Evolutionary conservation across 2,329 filamentous ascomycete species (phyloP), one percentile per base, ranked within the genome.

Genomic region (Rhytidhysteron rufulum): DNA sequence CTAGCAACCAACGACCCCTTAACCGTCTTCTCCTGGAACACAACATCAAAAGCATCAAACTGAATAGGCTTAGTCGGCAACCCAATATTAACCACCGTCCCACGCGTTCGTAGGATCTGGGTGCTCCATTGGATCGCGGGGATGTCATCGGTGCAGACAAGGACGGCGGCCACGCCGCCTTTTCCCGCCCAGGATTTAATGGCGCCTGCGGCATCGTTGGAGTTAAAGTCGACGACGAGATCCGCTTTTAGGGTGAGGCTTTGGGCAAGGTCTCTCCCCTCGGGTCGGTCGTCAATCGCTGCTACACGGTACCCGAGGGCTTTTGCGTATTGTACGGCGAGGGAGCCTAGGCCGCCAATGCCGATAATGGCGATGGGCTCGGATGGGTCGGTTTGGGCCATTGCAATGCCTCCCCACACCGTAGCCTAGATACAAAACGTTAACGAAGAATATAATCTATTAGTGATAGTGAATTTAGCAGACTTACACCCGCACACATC

Each of bases 401-500:
- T 25, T 7, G 7, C 7, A 18, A 49, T 44, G 15, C 34, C 45
- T 9, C 13, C 33, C 37, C 34, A 49, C 5, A 50, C 41, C 10
- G 41, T 49, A 27, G 40, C 40, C 44, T 50, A 13, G 11, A 11
- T 5, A 7, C 33, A 8, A 5, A 27, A 27, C 24, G 13, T 27
- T 13, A 27, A 13, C 24, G 7, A 13, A 7, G 8, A 27, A 13
- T 13, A n/a, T 31, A 31, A 20, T 3, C 1, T 20, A 1, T 29
- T 10, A 34, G 20, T 3, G 31, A 15, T n/a, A 11, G 24, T 13
- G 16, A 2, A 1, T 29, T 22, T 15, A 9, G 15, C 19, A 16
- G 10, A 34, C 44, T 47, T 34, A 50, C 55, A 15, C 57, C 52
- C 5, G 54, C 54, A 37, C 55, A 60, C 52, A 57, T 55, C 9